Conservation (phyloP, 1,139 yeast genomes). For the Sugiyamaella neomexicana region DNA sequence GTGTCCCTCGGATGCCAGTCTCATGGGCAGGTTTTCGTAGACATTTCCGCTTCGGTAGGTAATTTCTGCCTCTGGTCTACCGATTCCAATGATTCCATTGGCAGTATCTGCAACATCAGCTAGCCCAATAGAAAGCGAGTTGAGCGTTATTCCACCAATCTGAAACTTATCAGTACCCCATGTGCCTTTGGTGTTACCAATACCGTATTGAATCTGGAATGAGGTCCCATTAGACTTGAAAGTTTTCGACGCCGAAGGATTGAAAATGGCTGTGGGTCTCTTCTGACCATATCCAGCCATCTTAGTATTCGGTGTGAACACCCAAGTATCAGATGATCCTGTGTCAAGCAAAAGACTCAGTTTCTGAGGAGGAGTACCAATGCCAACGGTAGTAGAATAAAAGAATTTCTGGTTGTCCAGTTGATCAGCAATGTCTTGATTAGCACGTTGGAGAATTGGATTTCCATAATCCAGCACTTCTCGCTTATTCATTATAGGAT, state of each 20-base stretch:
- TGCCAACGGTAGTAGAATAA: constrained; percentile 37
- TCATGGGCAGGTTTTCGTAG: constrained; percentile 36
- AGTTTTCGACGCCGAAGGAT: constrained; percentile 29
- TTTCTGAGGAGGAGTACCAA: constrained; percentile 37
- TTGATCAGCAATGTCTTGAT: constrained; percentile 33
- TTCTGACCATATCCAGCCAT: constrained; percentile 23
- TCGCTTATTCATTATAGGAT: constrained; percentile 26
- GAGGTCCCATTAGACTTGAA: constrained; percentile 29
- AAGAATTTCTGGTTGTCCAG: constrained; percentile 40
- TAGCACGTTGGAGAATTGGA: constrained; percentile 23
- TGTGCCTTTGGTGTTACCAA: constrained; percentile 41
- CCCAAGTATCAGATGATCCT: constrained; percentile 73
- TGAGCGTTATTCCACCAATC: constrained; percentile 44
- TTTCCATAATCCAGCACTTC: constrained; percentile 23
- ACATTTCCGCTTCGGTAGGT: constrained; percentile 26
- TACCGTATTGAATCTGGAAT: constrained; percentile 34
- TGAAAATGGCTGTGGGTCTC: constrained; percentile 42
- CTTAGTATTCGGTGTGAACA: constrained; percentile 40
- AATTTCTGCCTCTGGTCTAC: constrained; percentile 45
- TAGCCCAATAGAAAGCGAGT: constrained; percentile 48
- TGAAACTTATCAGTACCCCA: constrained; percentile 53
- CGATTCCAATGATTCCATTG: constrained; percentile 56
- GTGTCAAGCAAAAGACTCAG: constrained; percentile 51
- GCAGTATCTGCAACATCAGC: constrained; percentile 49
- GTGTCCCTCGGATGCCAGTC: constrained; percentile 49